Percentiles rank a stretch among this genome's conserved stretches.
phyloP scores from a whole-genome alignment of 2,329 filamentous ascomycete species.

The Phoma sp. region DNA sequence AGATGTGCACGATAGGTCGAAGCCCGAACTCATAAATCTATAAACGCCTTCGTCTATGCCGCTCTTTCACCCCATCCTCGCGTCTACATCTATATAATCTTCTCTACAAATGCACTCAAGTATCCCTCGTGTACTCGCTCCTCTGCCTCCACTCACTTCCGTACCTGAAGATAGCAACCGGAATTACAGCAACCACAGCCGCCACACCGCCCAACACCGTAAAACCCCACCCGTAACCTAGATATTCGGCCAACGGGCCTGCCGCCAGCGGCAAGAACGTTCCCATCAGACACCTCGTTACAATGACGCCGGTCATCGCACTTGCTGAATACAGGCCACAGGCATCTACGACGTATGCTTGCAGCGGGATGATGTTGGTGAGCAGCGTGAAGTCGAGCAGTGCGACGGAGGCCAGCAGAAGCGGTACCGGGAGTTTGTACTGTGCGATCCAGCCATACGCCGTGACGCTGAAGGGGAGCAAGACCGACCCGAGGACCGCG shows the following conservation, averaged over 20 bases:
- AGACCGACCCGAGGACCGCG: slow-evolving; percentile 54
- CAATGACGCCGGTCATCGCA: slow-evolving; percentile 64
- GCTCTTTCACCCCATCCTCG: background rate
- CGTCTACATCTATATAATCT: too few species aligned
- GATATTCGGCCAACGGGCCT: slow-evolving; percentile 54
- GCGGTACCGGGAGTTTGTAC: slow-evolving; percentile 49
- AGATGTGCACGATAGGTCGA: too few species aligned
- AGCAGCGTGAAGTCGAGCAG: slow-evolving; percentile 57
- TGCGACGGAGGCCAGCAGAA: slow-evolving; percentile 54
- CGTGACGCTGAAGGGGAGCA: slow-evolving; percentile 55
- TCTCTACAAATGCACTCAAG: background rate
- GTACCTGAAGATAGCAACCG: slow-evolving; percentile 58
- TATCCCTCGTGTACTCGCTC: slow-evolving; percentile 56
- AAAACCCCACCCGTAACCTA: slow-evolving; percentile 62
- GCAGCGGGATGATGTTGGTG: slow-evolving; percentile 58
- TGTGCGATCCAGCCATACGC: slow-evolving; percentile 62
- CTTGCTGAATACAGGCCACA: slow-evolving; percentile 63
- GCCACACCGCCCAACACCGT: slow-evolving; percentile 53
- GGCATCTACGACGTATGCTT: slow-evolving; percentile 64
- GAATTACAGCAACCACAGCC: slow-evolving; percentile 58
- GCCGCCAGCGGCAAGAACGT: slow-evolving; percentile 63
- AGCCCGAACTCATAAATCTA: too few species aligned
- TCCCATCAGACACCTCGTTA: slow-evolving; percentile 61
- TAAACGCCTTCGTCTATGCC: background rate
- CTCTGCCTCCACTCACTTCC: slow-evolving; percentile 60